These are phyloP conservation scores for Halenospora varia DNA, from an alignment of 495 filamentous ascomycete genomes.

Conservation along the genomic window DNA sequence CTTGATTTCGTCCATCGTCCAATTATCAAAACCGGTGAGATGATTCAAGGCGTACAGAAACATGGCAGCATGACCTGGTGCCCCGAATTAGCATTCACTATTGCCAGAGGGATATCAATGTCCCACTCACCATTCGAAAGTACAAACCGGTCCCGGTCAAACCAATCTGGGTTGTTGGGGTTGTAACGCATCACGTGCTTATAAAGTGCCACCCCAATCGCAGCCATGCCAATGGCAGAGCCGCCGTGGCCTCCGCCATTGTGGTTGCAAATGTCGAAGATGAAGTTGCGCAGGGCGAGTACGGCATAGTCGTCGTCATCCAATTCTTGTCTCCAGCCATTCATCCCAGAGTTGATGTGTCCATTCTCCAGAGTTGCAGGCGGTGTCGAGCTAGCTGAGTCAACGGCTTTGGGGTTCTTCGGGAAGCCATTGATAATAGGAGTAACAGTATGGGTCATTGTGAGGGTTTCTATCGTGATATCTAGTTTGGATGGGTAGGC, in stretches of 20 bases:
- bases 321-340: background rate
- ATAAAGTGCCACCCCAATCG: constrained; percentile 49
- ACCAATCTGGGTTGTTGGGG: constrained; percentile 34
- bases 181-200: constrained; percentile 49
- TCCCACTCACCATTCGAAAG: background rate
- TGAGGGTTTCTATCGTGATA: too few relatives aligned
- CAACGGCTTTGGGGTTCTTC: too few relatives aligned
- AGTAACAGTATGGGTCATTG: too few relatives aligned
- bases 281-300: background rate
- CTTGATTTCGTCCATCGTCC: constrained; percentile 13
- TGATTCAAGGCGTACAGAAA: constrained; percentile 11
- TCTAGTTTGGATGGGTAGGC: too few relatives aligned
- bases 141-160: background rate
- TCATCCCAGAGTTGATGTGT: too few relatives aligned
- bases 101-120: background rate
- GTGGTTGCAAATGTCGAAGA: background rate
- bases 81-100: background rate
- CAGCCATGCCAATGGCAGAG: constrained; percentile 51
- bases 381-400: too few relatives aligned
- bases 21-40: constrained; percentile 3
- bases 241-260: background rate
- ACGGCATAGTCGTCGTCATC: background rate
- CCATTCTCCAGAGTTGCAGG: too few relatives aligned
- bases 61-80: constrained; percentile 10
- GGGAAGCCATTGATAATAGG: too few relatives aligned